Evolutionary conservation across 2,329 filamentous ascomycete species (phyloP).

Genomic region (Macroventuria anomochaeta): DNA sequence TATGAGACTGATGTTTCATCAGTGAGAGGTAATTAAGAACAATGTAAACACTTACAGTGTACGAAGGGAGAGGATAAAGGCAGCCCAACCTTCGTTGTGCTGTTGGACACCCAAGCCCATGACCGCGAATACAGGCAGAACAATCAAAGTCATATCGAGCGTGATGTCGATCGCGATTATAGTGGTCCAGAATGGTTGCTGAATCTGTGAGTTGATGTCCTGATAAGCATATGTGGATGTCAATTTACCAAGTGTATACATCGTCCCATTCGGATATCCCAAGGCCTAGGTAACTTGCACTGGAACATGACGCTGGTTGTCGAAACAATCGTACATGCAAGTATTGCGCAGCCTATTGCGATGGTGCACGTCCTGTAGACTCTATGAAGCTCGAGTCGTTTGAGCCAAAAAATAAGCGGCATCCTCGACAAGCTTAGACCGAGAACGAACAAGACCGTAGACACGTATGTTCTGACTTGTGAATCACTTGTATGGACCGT

Average conservation of each 20-base stretch:
- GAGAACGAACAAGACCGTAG: slow-evolving; percentile 33
- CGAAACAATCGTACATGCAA: slow-evolving; percentile 24
- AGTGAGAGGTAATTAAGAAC: background rate
- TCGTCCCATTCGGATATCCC: slow-evolving; percentile 30
- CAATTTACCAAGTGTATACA: slow-evolving; percentile 33
- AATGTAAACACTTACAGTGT: slow-evolving; percentile 22
- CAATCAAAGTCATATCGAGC: slow-evolving; percentile 26
- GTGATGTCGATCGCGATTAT: slow-evolving; percentile 26
- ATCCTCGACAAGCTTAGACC: slow-evolving; percentile 34
- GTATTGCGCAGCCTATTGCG: slow-evolving; percentile 17
- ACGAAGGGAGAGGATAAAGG: slow-evolving; percentile 29
- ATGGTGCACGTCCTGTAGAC: slow-evolving; percentile 22
- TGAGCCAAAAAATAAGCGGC: slow-evolving; percentile 30
- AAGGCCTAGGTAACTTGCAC: slow-evolving; percentile 35
- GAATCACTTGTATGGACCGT: slow-evolving; percentile 13
- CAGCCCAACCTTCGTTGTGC: slow-evolving; percentile 24
- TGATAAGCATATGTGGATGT: background rate
- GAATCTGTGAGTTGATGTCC: background rate
- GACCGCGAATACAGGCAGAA: slow-evolving; percentile 26
- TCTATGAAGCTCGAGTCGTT: slow-evolving; percentile 22
- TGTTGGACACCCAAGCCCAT: slow-evolving; percentile 25
- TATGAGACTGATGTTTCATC: slow-evolving; percentile 24
- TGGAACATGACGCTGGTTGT: slow-evolving; percentile 28
- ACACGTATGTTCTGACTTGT: slow-evolving; percentile 30
- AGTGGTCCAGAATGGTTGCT: slow-evolving; percentile 34